Evolutionary conservation across 257 asterid species (phyloP), one percentile per base, ranked within the genome.

Genomic region (Nicotiana benthamiana): DNA sequence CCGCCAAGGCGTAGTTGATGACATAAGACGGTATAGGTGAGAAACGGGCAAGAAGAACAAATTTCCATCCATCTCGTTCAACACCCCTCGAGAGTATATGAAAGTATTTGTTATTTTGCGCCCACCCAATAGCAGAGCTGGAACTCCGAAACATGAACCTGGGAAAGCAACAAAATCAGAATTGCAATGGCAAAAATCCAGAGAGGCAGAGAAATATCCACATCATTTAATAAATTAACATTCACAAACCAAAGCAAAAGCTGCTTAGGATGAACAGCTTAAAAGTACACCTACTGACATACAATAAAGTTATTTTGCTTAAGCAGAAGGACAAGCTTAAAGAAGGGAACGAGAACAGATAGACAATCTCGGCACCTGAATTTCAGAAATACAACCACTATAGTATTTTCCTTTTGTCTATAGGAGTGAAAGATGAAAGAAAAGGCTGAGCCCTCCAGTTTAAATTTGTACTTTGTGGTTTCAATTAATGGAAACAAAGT

Each of bases 21-120:
- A 95, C 87, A 75, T 95, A 93, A 43, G 99, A 95, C 4, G 99
- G 99, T 68, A 93, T 86, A 64, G 98, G 99, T 62, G 99, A 95
- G 89, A 95, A 95, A 30, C 99, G 95, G 26, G 99, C 99, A 43
- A 95, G 96, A 61, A 93, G 96, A 65, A 95, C 98, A 52, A 95
- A 93, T 82, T 81, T 91, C 99, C 99, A 95, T 13, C 99, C 98
- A 62, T 95, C 99, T 48, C 87, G 88, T 81, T 90, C 97, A 9
- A 95, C 97, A 79, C 99, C 99, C 70, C 87, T 89, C 3, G 97
- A 90, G 15, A 93, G 87, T 61, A 93, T 13, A 83, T 87, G 87
- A 30, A 95, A 95, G 86, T 93, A 95, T 85, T 90, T 95, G 82
- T 93, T 95, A 51, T 84, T 82, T 24, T 89, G 92, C 60, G 87